Percentiles rank a stretch among this genome's conserved stretches.
Conservation (phyloP, 2,329 filamentous ascomycete genomes). For the Penicillium sp. region DNA sequence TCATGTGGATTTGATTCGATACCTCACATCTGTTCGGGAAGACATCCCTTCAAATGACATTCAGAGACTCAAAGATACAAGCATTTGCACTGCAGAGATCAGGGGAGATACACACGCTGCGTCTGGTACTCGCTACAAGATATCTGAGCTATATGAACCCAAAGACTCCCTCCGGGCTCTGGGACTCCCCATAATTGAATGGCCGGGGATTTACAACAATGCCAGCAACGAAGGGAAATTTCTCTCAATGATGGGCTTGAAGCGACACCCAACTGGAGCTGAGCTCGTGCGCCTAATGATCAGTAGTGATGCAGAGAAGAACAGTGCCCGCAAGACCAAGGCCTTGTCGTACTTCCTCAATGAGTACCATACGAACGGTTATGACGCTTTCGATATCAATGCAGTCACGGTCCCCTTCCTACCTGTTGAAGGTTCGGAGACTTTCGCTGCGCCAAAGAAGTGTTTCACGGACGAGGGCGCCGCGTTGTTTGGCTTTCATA, state of each 20-base stretch:
- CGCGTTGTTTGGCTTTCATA: slow-evolving; percentile 74
- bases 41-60: slow-evolving; percentile 87
- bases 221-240: slow-evolving; percentile 72
- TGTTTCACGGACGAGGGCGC: slow-evolving; percentile 82
- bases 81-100: slow-evolving; percentile 77
- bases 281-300: slow-evolving; percentile 80
- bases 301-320: slow-evolving; percentile 54
- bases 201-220: slow-evolving; percentile 71
- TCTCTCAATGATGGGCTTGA: slow-evolving; percentile 69
- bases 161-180: slow-evolving; percentile 68
- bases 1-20: slow-evolving; percentile 91
- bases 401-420: slow-evolving; percentile 62
- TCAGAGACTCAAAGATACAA: slow-evolving; percentile 71
- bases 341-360: slow-evolving; percentile 80
- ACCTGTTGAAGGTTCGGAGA: slow-evolving; percentile 66
- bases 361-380: slow-evolving; percentile 76
- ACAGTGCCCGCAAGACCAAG: slow-evolving; percentile 60
- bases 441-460: slow-evolving; percentile 68
- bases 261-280: slow-evolving; percentile 65
- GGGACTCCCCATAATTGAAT: slow-evolving; percentile 74
- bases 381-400: slow-evolving; percentile 63
- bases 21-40: slow-evolving; percentile 81
- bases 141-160: slow-evolving; percentile 80
- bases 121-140: slow-evolving; percentile 61
- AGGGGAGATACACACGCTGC: slow-evolving; percentile 54